Evolutionary conservation across 2,329 filamentous ascomycete genomes (phyloP).

Genomic region (Ophiocordyceps australis): DNA sequence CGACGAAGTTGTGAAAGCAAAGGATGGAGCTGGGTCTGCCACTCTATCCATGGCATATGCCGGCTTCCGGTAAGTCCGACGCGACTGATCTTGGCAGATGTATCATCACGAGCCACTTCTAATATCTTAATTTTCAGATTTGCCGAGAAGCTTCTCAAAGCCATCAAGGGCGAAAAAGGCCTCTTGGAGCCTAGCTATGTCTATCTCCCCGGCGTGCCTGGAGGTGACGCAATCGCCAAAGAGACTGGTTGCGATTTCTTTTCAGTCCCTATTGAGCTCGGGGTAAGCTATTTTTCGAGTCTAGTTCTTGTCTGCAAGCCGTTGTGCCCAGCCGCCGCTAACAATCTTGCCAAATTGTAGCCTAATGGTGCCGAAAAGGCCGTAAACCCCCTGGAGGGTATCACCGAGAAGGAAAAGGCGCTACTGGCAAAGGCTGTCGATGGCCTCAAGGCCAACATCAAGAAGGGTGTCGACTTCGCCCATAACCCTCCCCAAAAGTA

Average conservation of each 20-base stretch:
- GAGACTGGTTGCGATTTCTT: constrained; percentile 81
- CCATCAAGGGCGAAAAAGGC: constrained; percentile 73
- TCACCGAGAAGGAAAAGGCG: constrained; percentile 77
- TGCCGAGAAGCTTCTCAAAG: constrained; percentile 85
- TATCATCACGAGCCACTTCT: constrained; percentile 3
- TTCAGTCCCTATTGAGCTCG: constrained; percentile 88
- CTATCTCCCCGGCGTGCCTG: constrained; percentile 79
- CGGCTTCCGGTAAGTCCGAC: constrained; percentile 59
- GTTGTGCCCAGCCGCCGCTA: constrained; percentile 5
- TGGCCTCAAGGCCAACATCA: constrained; percentile 81
- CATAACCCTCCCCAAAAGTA: constrained; percentile 80
- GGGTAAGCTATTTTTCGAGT: constrained; percentile 67
- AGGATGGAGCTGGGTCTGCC: constrained; percentile 78
- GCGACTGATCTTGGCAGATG: not conserved
- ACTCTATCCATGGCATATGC: constrained; percentile 93
- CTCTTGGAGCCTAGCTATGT: constrained; percentile 91
- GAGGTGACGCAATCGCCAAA: constrained; percentile 73
- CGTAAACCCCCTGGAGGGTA: constrained; percentile 55
- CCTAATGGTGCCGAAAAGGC: constrained; percentile 73
- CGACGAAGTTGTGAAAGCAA: constrained; percentile 91
- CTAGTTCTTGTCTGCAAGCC: too few species aligned
- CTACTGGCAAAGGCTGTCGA: constrained; percentile 59
- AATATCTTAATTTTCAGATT: constrained; percentile 48
- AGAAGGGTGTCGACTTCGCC: constrained; percentile 82
- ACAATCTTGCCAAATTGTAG: constrained; percentile 22